These are phyloP conservation scores for Begonia fuchsioides DNA, from an alignment of 306 rosid genomes.

Conservation along the genomic window DNA sequence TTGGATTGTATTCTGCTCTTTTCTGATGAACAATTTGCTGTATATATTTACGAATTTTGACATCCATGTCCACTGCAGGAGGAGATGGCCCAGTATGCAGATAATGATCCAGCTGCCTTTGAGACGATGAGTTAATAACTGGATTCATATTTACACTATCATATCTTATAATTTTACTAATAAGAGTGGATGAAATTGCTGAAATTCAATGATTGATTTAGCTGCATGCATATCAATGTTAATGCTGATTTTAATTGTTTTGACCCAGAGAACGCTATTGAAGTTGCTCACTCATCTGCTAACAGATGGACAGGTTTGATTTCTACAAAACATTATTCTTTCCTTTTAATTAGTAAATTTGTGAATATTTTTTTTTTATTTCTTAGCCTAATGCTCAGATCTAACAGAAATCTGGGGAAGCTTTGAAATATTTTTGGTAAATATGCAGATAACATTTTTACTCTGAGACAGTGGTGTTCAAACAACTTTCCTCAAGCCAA, in stretches of 20 bases:
- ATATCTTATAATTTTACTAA: neutral
- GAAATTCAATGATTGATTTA: too few relatives aligned
- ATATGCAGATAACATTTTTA: conserved; percentile 11
- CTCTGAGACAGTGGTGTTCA: conserved; percentile 80
- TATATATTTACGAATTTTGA: neutral
- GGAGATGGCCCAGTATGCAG: conserved; percentile 69
- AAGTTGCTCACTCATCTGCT: conserved; percentile 36
- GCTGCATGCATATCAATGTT: neutral
- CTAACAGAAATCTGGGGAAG: too few relatives aligned
- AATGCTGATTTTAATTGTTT: conserved; percentile 16
- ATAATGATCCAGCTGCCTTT: conserved; percentile 88
- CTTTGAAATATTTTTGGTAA: too few relatives aligned
- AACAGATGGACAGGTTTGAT: conserved; percentile 86
- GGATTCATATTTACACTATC: conserved; percentile 2
- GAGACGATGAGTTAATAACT: conserved; percentile 76
- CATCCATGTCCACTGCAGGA: conserved; percentile 26
- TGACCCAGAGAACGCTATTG: conserved; percentile 62
- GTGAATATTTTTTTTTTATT: too few relatives aligned
- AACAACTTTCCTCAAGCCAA: conserved; percentile 90
- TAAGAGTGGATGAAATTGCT: too few relatives aligned
- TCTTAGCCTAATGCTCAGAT: too few relatives aligned
- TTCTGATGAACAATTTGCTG: conserved; percentile 1
- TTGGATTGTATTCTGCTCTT: conserved; percentile 13
- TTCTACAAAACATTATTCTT: too few relatives aligned
- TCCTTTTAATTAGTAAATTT: too few relatives aligned